A percentile compares a stretch with the other conserved stretches of the same genome.
Conservation (phyloP, 106 monocot genomes). For the Acorus gramineus region DNA sequence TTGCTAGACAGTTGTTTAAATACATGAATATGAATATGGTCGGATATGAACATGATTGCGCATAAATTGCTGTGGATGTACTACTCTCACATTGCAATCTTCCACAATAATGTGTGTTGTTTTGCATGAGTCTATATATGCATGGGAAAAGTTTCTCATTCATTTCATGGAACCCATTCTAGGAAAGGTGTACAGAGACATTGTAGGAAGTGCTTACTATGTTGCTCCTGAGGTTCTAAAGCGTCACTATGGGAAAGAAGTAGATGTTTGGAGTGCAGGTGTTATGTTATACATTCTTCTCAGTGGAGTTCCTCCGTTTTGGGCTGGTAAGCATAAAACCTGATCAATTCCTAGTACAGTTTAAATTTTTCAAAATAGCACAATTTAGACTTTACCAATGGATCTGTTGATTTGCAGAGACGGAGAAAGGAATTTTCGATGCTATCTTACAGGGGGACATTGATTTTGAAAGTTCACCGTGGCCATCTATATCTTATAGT, state of each 20-base stretch:
- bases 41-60: no score
- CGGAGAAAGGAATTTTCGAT: conserved; percentile 81
- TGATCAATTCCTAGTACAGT: background rate
- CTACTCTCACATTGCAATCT: no score
- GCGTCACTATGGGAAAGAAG: conserved; percentile 45
- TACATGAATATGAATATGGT: no score
- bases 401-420: conserved; percentile 26
- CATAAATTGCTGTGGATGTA: no score
- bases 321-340: conserved; percentile 32
- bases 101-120: no score
- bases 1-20: no score
- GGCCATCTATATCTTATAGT: conserved; percentile 66
- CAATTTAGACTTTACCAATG: background rate
- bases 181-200: conserved; percentile 51
- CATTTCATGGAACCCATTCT: background rate
- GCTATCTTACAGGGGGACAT: conserved; percentile 52
- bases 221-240: conserved; percentile 53
- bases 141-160: no score
- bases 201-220: conserved; percentile 59
- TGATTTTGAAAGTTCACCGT: conserved; percentile 55
- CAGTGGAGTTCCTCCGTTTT: conserved; percentile 58
- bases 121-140: no score
- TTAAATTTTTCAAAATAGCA: no score
- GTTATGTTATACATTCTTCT: conserved; percentile 55
- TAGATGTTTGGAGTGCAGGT: conserved; percentile 57